Base-by-base conservation (phyloP, 2,329 filamentous ascomycete genomes). In the Calonectria pauciramosa region DNA sequence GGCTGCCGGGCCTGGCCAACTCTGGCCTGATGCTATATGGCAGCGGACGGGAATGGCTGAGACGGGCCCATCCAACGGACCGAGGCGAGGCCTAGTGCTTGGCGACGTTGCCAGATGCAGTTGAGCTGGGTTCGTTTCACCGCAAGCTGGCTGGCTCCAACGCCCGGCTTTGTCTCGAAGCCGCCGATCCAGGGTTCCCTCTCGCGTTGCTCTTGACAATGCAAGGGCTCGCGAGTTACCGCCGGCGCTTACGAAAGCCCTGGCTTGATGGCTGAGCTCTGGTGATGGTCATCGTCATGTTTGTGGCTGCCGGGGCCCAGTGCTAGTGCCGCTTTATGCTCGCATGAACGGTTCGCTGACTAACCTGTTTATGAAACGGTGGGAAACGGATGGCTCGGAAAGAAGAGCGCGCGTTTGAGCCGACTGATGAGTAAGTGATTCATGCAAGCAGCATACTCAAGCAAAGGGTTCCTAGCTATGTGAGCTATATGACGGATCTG, bases 131-230 rank as follows among this genome's bases (percentile, higher is more conserved):
- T 34, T 70, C 32, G 66, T 75, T 70, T 75, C 73, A 72, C 56
- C 41, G 47, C 34, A 16, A 23, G n/a, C 30, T 8, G 8, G 52
- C 32, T 68, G 47, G 54, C 36, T 34, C 23, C 44, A 63, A 44
- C 38, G 20, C 49, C 34, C 30, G n/a, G 23, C 23, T 49, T 23
- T 68, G n/a, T 56, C 65, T 41, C 38, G 44, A 47, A 47, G 44
- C 34, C 26, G 34, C 23, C 26, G 47, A 56, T 72, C 54, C 26
- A 38, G 32, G 54, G 65, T 34, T 52, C 10, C 65, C 20, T 20
- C 20, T 68, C 52, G 44, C 52, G 71, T 73, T 73, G 71, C 71
- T 73, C 71, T 70, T 69, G 71, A 73, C 71, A 52, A 73, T 73
- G 67, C 67, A 70, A 60, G 71, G 71, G 66, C 65, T 64, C 28